A percentile compares a stretch with the other conserved stretches of the same genome.
Conservation (phyloP, 345 rosid species). For the Eucalyptus sideroxylon region DNA sequence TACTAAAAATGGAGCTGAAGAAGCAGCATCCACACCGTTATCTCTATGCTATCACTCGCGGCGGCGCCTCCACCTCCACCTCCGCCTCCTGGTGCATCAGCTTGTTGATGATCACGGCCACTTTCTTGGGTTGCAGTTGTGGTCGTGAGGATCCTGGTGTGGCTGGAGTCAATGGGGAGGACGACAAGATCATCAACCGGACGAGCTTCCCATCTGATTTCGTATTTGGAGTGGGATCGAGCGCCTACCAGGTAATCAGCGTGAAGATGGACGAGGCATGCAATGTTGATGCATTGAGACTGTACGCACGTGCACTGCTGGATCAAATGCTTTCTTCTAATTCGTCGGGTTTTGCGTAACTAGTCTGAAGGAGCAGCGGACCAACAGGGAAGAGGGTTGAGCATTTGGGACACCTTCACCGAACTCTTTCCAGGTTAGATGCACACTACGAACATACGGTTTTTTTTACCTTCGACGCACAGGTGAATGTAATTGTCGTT, state of each 20-base stretch:
- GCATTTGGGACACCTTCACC: slow-evolving; percentile 8
- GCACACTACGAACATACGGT: background rate
- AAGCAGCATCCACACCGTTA: background rate
- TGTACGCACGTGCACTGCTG: background rate
- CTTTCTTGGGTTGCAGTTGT: background rate
- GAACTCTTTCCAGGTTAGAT: background rate
- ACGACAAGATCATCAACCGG: background rate
- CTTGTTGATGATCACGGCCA: background rate
- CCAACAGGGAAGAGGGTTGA: background rate
- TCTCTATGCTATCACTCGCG: background rate
- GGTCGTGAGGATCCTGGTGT: background rate
- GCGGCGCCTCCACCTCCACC: background rate
- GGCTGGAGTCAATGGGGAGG: background rate
- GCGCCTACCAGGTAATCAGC: slow-evolving; percentile 3
- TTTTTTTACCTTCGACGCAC: background rate
- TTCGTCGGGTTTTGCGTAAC: background rate
- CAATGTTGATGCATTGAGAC: background rate
- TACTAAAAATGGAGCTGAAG: background rate
- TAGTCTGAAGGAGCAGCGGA: slow-evolving; percentile 13
- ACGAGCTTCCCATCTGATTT: slow-evolving; percentile 3
- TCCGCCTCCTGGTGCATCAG: background rate
- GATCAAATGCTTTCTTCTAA: background rate
- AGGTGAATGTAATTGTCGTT: background rate
- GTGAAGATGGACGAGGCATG: background rate
- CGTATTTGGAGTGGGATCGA: slow-evolving; percentile 6